Evolutionary conservation across 202 grass and related monocot species (phyloP), one percentile per base, ranked within the genome.

Genomic region (Carex arenaria): DNA sequence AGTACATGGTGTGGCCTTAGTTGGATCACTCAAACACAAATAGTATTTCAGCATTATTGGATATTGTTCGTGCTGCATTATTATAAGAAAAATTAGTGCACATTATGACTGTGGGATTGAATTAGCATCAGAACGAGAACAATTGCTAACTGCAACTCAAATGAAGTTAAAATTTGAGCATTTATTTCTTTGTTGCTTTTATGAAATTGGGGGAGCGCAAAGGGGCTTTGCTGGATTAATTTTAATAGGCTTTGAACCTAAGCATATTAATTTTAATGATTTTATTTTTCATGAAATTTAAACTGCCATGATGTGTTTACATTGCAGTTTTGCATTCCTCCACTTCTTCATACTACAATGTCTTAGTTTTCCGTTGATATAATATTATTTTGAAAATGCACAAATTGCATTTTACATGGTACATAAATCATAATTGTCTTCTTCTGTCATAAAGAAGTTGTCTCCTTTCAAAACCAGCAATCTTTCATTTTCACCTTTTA

Each of bases 401-500:
- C 13, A 76, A 13, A 70, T 68, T 54, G 0, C 2, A 75, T 15
- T 40, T 42, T 10, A 42, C 36, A 70, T 43, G 18, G 72, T 56
- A 74, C 12, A 51, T 43, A 18, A 51, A 34, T 53, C 12, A 51
- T 53, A 72, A 3, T 51, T 15, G 70, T 74, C 45, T 74, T 52
- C 43, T 74, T 74, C 45, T 74, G 43, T 52, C 22, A 31, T 74
- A 74, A 53, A 53, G 1, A 53, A 74, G 12, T 4, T 76, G 72
- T 56, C 47, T 18, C 47, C 20, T 30, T 75, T 18, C 26, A 76
- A 18, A 76, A 34, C 49, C 10, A 10, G 18, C 49, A 17, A 75
- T 12, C 20, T 75, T 75, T 75, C 72, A 32, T 75, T 61, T 54
- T 55, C 72, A 75, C 49, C 54, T 63, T 43, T 64, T 64, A 45